Evolutionary conservation across 108 stramenopile species (phyloP).

Genomic region (Bacterosira constricta): DNA sequence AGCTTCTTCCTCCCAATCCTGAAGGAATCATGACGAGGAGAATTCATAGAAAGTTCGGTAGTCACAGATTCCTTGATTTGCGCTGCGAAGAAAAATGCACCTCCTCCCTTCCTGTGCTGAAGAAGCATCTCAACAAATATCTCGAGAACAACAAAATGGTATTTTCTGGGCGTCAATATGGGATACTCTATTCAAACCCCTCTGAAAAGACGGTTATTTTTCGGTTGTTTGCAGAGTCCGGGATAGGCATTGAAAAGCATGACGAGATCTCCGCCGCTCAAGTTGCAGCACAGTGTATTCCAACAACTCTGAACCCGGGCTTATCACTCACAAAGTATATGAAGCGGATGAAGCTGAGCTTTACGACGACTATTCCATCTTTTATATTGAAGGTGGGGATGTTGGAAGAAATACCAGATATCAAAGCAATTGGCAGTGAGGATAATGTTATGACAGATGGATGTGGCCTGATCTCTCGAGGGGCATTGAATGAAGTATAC

Average conservation of each 20-base stretch:
- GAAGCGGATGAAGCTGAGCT: slow-evolving; percentile 43
- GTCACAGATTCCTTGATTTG: slow-evolving; percentile 37
- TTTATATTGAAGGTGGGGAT: not conserved
- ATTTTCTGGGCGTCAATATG: slow-evolving; percentile 35
- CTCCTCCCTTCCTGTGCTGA: not conserved
- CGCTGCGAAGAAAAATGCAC: slow-evolving; percentile 2
- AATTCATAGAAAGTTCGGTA: slow-evolving; percentile 34
- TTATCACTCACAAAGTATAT: slow-evolving; percentile 29
- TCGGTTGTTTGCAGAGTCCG: slow-evolving; percentile 43
- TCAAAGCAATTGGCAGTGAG: not conserved
- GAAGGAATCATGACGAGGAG: slow-evolving; percentile 12
- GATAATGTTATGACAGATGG: slow-evolving; percentile 33
- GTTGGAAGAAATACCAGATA: slow-evolving; percentile 25
- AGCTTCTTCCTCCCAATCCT: slow-evolving; percentile 3
- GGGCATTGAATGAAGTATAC: slow-evolving; percentile 36
- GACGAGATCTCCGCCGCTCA: slow-evolving; percentile 25
- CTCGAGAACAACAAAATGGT: slow-evolving; percentile 4
- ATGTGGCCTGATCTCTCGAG: slow-evolving; percentile 33
- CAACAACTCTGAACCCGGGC: slow-evolving; percentile 11
- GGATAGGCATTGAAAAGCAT: slow-evolving; percentile 21
- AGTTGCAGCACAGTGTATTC: slow-evolving; percentile 26
- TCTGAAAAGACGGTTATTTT: slow-evolving; percentile 20
- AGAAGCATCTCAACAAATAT: not conserved
- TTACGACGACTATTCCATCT: slow-evolving; percentile 29
- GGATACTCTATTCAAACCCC: slow-evolving; percentile 30